A percentile compares a stretch with the other conserved stretches of the same genome.
Evolutionary conservation across 805 yeast genomes (phyloP).

Genomic region (Nakazawaea populi): DNA sequence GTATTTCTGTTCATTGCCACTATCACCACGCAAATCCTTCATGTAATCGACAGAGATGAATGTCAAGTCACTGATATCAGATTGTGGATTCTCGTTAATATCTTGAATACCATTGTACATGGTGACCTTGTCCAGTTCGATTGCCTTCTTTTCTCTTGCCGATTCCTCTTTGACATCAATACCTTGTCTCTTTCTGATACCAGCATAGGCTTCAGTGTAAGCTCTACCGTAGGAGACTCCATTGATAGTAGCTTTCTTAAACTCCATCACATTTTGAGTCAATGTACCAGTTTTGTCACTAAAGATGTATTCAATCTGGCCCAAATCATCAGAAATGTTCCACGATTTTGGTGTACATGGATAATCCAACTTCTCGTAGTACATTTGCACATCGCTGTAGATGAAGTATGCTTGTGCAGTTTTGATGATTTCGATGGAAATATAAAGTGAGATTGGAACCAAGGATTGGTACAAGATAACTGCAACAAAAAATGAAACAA

Average conservation of each 20-base stretch:
- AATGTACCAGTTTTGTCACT: slow-evolving; percentile 83
- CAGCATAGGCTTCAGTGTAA: slow-evolving; percentile 73
- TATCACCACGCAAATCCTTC: slow-evolving; percentile 48
- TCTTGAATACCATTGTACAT: slow-evolving; percentile 42
- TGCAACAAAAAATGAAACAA: slow-evolving; percentile 65
- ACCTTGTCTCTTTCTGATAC: slow-evolving; percentile 62
- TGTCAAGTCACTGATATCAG: slow-evolving; percentile 57
- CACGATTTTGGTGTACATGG: slow-evolving; percentile 80
- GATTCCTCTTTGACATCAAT: slow-evolving; percentile 48
- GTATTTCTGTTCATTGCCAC: slow-evolving; percentile 46
- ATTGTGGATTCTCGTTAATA: slow-evolving; percentile 38
- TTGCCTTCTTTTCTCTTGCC: slow-evolving; percentile 31
- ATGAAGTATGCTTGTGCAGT: slow-evolving; percentile 74
- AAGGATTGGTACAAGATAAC: slow-evolving; percentile 69
- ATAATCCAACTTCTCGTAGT: slow-evolving; percentile 60
- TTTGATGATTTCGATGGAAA: slow-evolving; percentile 74
- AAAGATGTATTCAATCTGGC: slow-evolving; percentile 77
- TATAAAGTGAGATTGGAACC: slow-evolving; percentile 76
- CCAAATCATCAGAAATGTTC: slow-evolving; percentile 80
- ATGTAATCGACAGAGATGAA: slow-evolving; percentile 65
- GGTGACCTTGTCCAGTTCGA: slow-evolving; percentile 33
- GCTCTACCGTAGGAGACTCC: slow-evolving; percentile 69
- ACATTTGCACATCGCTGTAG: slow-evolving; percentile 63
- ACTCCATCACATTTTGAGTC: slow-evolving; percentile 81
- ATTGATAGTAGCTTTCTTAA: slow-evolving; percentile 66